Evolutionary conservation across 306 rosid species (phyloP).

Genomic region (Phaseolus lunatus): DNA sequence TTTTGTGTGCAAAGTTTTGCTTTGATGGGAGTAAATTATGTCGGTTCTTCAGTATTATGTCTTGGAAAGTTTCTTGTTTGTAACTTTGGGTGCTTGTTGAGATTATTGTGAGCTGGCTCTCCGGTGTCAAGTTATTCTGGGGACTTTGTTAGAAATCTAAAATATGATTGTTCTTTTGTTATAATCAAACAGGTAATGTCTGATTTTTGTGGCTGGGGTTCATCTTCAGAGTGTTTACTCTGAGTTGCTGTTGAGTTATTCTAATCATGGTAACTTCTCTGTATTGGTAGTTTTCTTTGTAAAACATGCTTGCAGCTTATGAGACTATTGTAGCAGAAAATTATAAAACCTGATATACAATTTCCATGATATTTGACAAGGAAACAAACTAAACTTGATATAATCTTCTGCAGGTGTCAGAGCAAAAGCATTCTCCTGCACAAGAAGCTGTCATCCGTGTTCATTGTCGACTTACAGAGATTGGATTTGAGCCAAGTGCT

Average conservation of each 20-base stretch:
- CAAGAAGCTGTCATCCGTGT: conserved; percentile 92
- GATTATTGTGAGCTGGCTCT: conserved; percentile 33
- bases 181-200: conserved; percentile 42
- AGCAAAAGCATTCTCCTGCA: conserved; percentile 78
- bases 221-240: conserved; percentile 49
- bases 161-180: conserved; percentile 44
- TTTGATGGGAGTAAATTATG: conserved; percentile 24
- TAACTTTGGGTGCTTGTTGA: conserved; percentile 26
- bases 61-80: background rate
- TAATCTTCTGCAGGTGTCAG: conserved; percentile 65
- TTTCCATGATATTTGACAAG: conserved; percentile 37
- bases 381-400: conserved; percentile 36
- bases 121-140: conserved; percentile 35
- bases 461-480: conserved; percentile 76
- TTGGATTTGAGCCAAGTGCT: conserved; percentile 82
- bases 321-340: conserved; percentile 10
- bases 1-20: conserved; percentile 8
- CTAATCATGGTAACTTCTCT: conserved; percentile 45
- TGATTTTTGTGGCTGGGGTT: conserved; percentile 45
- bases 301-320: conserved; percentile 32
- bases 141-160: conserved; percentile 38
- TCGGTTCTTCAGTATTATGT: conserved; percentile 12
- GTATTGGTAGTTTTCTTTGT: conserved; percentile 40
- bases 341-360: conserved; percentile 15
- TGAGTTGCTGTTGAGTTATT: conserved; percentile 48